Evolutionary conservation across 2,329 filamentous ascomycete genomes (phyloP), one percentile per base, ranked within the genome.

Genomic region (Didymella sp.): DNA sequence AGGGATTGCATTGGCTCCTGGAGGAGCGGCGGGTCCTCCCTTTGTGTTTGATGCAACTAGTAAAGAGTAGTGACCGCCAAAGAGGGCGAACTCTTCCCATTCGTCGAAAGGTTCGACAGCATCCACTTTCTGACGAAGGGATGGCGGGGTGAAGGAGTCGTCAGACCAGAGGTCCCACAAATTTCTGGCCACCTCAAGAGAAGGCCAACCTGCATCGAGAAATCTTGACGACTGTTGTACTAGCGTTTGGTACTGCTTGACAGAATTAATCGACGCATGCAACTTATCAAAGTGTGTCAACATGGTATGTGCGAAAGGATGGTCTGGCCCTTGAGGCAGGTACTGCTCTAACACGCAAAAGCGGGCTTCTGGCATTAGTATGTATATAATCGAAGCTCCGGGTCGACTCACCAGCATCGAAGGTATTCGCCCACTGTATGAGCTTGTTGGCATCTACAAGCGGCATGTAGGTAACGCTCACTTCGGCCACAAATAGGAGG

Each of bases 1-100:
- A 28, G 31, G n/a, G 25, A 21, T 30, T 38, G 33, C 41, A 45
- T 24, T 50, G 44, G 33, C 28, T 44, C 7, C 17, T 33, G 45
- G 33, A 27, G 28, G 21, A 41, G 40, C 58, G 48, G 51, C 58
- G 41, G 62, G 31, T 58, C 43, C 35, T 52, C 56, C 43, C 49
- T 62, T 60, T 51, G 58, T 61, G 66, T 77, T 85, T 38, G 79
- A 82, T 13, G 91, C 91, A 19, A 86, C 81, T 8, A 96, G 81
- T 40, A 97, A 77, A 65, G 93, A 90, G 75, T 96, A 96, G 75
- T 97, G 93, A 30, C 87, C 87, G 2, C 85, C 87, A 73, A 96
- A 96, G 0, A 96, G 80, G 2, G 89, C 87, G 71, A 97, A 92
- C 69, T 97, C 94, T 75, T 98, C 94, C 92, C 92, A 96, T 76